These are phyloP conservation scores for Mycena citricolor DNA, from an alignment of 1,284 basidiomycete genomes.

Conservation along the genomic window DNA sequence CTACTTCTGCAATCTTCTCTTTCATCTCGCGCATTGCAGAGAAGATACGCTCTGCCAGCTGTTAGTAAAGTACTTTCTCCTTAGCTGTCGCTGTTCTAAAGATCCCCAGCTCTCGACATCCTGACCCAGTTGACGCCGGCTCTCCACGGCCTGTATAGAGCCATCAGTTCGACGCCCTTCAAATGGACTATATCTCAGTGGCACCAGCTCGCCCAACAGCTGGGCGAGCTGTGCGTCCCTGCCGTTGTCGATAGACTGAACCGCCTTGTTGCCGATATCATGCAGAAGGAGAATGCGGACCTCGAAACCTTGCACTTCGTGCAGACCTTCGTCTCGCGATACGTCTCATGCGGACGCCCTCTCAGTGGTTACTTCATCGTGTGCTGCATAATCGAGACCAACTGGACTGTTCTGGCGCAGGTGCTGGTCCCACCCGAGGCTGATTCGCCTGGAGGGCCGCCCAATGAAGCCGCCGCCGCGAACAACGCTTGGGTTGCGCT, in stretches of 20 bases:
- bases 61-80: conserved; percentile 46
- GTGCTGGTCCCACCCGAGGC: conserved; percentile 52
- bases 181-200: conserved; percentile 73
- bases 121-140: conserved; percentile 78
- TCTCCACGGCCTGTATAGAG: conserved; percentile 85
- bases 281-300: conserved; percentile 55
- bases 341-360: conserved; percentile 72
- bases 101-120: conserved; percentile 58
- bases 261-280: conserved; percentile 59
- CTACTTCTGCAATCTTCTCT: conserved; percentile 54
- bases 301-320: conserved; percentile 55
- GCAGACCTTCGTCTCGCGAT: conserved; percentile 75
- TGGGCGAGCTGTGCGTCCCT: conserved; percentile 59
- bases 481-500: conserved; percentile 78
- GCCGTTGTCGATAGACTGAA: conserved; percentile 69
- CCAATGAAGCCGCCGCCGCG: conserved; percentile 74
- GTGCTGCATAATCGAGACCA: conserved; percentile 81
- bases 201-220: conserved; percentile 53
- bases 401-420: conserved; percentile 83
- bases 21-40: conserved; percentile 62
- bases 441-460: conserved; percentile 33
- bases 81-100: conserved; percentile 1
- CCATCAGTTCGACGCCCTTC: conserved; percentile 76
- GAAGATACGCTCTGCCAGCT: conserved; percentile 51
- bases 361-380: conserved; percentile 86